Evolutionary conservation across 2,329 filamentous ascomycete species (phyloP), one percentile per base, ranked within the genome.

Genomic region (Helotiales sp.): DNA sequence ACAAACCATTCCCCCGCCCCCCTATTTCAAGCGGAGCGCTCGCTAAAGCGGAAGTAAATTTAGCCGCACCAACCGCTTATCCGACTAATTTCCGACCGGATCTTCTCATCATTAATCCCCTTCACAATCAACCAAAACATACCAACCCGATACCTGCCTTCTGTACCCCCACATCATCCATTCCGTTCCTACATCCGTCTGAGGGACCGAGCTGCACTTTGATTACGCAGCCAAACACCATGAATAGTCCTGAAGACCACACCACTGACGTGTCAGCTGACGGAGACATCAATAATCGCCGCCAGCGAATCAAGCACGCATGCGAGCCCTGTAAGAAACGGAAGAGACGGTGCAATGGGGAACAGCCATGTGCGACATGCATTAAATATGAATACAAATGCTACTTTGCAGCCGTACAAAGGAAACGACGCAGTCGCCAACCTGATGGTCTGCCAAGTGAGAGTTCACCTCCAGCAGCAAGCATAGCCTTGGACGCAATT

Each of bases 281-380:
- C 4, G 49, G 49, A 37, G 61, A 43, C 17, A 45, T 13, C 49
- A 54, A 26, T 34, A 43, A 32, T 22, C 61, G 61, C 47, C 61
- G 61, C 8, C 61, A 63, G n/a, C 30, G 61, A 15, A 45, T 45
- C 32, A 63, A 63, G 30, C 61, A 63, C 10, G 61, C 61, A 15
- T 63, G 61, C n/a, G 61, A 63, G 22, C 61, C 61, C 7, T 63
- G 61, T 34, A 63, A 63, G 61, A 63, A 63, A 37, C 28, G 61
- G 11, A 63, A 63, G 17, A 43, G 61, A 45, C 49, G 61, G 13
- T 63, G 49, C 22, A 52, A 63, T 55, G 61, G 61, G 13, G 47
- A 63, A 10, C 61, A 63, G 20, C 61, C 61, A 26, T 63, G 61
- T 43, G 22, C 47, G 10, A 63, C 61, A 1, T 63, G 61, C 22